Base-by-base conservation (phyloP, 2,329 filamentous ascomycete species). In the Calonectria ilicicola region DNA sequence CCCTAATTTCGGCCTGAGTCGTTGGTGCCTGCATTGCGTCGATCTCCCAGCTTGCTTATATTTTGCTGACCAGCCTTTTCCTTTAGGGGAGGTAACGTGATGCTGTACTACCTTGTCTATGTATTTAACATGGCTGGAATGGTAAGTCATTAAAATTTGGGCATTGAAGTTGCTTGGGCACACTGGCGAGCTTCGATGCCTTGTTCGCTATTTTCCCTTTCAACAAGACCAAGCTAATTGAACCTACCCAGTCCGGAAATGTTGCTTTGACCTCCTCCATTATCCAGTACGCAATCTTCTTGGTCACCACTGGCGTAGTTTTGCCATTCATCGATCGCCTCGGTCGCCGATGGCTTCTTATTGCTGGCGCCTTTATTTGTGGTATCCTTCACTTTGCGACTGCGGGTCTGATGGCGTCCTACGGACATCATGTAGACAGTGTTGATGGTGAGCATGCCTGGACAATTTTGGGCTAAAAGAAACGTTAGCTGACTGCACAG, bases 121-220 rank as follows among this genome's bases (percentile, higher is more conserved):
- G 88, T 92, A 72, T 92, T 92, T 76, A 84, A 87, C 56, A 91
- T 92, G 90, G 90, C 90, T 10, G 86, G 87, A 49, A 87, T 91
- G 79, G 76, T 71, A 65, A 73, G 70, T 35, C 32, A 35, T n/a
- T 17, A n/a, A 32, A 19, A 9, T 21, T 7, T 23, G n/a, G 9
- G n/a, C 2, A 14, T 21, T 23, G n/a, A 47, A 23, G 44, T 14
- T 9, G 3, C 23, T 14, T 6, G 3, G 15, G 19, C 19, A 44
- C 42, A 35, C 10, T 10, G 8, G 2, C 42, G 8, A 44, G 8
- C 21, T 5, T 44, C 7, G 19, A 21, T 5, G 6, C 19, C 9
- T 3, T 23, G 19, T 14, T 9, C 2, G 23, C 44, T 8, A 46
- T 23, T 19, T 1, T 47, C 23, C 19, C 8, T 5, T 14, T 23